These are phyloP conservation scores for Phycomyces nitens DNA, from an alignment of 192 early-diverging fungal genomes.

Conservation along the genomic window DNA sequence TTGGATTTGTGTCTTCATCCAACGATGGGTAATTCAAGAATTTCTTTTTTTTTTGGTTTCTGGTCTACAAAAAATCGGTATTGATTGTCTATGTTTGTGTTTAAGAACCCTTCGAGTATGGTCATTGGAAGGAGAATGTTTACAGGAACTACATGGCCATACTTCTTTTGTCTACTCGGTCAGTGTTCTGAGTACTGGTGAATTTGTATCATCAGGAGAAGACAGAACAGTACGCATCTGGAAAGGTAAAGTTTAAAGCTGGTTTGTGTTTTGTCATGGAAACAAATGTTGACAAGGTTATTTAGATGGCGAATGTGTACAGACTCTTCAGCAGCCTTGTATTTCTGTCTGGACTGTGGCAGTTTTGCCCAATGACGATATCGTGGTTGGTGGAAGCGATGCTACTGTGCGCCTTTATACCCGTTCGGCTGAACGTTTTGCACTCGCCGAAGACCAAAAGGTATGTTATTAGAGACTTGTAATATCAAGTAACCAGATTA, in stretches of 20 bases:
- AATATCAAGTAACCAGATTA: background rate
- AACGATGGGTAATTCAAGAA: slow-evolving; percentile 90
- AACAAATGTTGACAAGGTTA: too few species aligned
- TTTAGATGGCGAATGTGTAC: slow-evolving; percentile 63
- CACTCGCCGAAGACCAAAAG: slow-evolving; percentile 36
- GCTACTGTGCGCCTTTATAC: slow-evolving; percentile 82
- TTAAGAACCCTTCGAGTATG: slow-evolving; percentile 85
- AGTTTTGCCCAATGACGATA: slow-evolving; percentile 74
- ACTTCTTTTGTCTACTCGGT: slow-evolving; percentile 91
- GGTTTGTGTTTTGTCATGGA: too few species aligned
- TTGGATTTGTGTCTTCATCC: slow-evolving; percentile 79
- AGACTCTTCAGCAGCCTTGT: slow-evolving; percentile 84
- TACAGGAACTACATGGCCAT: slow-evolving; percentile 79
- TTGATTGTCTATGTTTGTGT: too few species aligned
- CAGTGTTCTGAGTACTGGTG: slow-evolving; percentile 62
- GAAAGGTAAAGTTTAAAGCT: slow-evolving; percentile 63
- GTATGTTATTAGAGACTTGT: background rate
- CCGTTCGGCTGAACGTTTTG: slow-evolving; percentile 54
- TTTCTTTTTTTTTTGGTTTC: too few species aligned
- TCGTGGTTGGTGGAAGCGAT: slow-evolving; percentile 82
- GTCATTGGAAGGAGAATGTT: slow-evolving; percentile 64
- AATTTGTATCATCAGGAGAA: slow-evolving; percentile 90
- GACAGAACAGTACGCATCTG: slow-evolving; percentile 87
- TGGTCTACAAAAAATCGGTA: too few species aligned
- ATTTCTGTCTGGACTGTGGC: slow-evolving; percentile 91